These are phyloP conservation scores for Chlorella ohadii DNA, from an alignment of 139 green algal species.

Conservation along the genomic window DNA sequence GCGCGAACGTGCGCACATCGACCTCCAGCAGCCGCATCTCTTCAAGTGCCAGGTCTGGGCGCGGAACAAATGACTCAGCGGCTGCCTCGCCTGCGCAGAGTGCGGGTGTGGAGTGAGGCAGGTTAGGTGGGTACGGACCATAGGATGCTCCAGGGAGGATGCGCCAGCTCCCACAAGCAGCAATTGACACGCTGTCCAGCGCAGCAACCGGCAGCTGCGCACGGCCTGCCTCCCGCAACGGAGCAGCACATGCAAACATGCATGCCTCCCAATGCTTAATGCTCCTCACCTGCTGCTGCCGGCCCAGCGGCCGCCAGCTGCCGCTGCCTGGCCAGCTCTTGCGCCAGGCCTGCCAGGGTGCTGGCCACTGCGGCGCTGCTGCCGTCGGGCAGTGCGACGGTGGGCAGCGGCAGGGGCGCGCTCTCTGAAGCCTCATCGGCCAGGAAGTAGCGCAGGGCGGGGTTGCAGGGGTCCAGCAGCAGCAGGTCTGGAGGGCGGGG, in stretches of 20 bases:
- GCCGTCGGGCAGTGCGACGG: constrained; percentile 14
- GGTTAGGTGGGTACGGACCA: background rate
- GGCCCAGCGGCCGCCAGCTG: background rate
- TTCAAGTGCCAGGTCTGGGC: constrained; percentile 45
- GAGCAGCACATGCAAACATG: no score
- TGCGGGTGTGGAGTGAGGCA: no score
- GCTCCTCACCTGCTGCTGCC: background rate
- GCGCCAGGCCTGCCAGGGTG: constrained; percentile 58
- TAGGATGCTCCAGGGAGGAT: no score
- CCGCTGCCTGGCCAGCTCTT: constrained; percentile 23
- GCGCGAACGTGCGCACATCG: constrained; percentile 66
- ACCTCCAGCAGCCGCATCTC: constrained; percentile 65
- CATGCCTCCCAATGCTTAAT: no score
- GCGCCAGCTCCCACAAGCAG: no score
- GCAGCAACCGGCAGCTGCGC: no score
- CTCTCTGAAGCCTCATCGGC: constrained; percentile 46
- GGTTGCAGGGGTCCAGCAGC: constrained; percentile 67
- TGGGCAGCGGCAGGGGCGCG: constrained; percentile 42
- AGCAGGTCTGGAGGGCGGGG: constrained; percentile 48
- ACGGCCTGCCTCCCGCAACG: no score
- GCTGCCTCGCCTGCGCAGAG: background rate
- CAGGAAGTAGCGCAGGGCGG: constrained; percentile 54
- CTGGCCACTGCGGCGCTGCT: constrained; percentile 49
- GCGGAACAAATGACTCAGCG: background rate
- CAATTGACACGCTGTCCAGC: no score